Evolutionary conservation across 106 monocot species (phyloP), one percentile per base, ranked within the genome.

Genomic region (Dioscorea dumetorum): DNA sequence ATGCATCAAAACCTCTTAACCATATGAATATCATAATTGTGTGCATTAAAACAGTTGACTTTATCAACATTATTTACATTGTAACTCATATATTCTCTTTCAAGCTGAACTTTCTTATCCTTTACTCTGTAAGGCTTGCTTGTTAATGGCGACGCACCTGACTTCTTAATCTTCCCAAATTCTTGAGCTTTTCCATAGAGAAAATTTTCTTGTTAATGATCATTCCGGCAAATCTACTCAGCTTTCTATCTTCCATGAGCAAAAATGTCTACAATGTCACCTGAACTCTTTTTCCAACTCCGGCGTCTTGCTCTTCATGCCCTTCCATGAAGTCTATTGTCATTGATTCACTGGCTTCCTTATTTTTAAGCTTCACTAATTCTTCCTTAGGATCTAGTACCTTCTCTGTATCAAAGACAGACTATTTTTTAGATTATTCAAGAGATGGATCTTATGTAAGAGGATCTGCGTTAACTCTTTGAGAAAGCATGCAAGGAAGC

Each of bases 281-380:
- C 41, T 41, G 41, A 41, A 41, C 41, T 41, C 41, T 41, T 41
- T 41, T 41, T 41, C 41, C 41, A 64, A 73, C 61, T 15, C 66
- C 72, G 9, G 24, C 32, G 22, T 81, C 80, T 8, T 61, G 63
- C 15, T 88, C 88, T 64, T 86, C 49, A 41, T 91, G 81, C 88
- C 95, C 88, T 0, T 79, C 91, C 84, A 97, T 97, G 80, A 89
- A 97, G 24, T 97, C 89, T 19, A 80, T 85, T 5, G 95, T 97
- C 88, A 91, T 91, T 4, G 88, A 91, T 21, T 57, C 64, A 2
- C 82, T 78, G 0, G 70, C 17, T 21, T 84, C 89, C 70, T 70
- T 64, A 57, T 67, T 63, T 18, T 77, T 88, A 13, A 84, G 59
- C 82, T 85, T 90, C 72, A 77, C 82, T 32, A 85, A 66, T 82